Evolutionary conservation across 441 rosid species (phyloP).

Genomic region (Erodium texanum): DNA sequence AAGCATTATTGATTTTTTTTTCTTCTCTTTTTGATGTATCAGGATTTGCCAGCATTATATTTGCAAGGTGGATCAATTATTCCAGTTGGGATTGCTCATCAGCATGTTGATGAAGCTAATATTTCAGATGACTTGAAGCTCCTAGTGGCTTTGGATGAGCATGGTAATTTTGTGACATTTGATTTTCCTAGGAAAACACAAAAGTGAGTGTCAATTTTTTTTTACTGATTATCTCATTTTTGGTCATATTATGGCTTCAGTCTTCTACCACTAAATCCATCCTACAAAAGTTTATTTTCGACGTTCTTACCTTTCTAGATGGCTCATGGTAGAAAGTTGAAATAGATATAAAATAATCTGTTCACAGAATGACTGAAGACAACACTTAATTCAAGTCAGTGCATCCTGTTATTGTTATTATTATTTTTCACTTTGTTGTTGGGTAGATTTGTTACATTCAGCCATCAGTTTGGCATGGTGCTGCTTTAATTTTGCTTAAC

Average conservation of each 20-base stretch:
- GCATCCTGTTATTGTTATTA: neutral
- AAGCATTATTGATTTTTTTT: neutral
- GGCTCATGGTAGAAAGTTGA: neutral
- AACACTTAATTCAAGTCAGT: neutral
- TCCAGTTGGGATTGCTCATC: constrained; percentile 59
- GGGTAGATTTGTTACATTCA: neutral
- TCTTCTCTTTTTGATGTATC: constrained; percentile 17
- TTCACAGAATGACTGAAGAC: neutral
- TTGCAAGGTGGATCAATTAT: constrained; percentile 91
- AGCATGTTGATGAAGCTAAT: constrained; percentile 59
- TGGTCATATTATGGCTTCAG: neutral
- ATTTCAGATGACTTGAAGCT: constrained; percentile 68
- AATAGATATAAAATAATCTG: neutral
- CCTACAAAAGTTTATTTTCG: neutral
- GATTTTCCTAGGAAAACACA: neutral
- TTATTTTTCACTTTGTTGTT: neutral
- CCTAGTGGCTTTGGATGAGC: constrained; percentile 72
- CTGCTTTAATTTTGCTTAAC: constrained; percentile 2
- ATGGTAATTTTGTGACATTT: constrained; percentile 44
- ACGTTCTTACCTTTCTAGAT: neutral
- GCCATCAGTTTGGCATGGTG: constrained; percentile 2
- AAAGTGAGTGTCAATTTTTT: constrained; percentile 3
- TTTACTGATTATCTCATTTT: neutral
- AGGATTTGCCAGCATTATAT: constrained; percentile 84
- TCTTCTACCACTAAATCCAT: neutral